A percentile compares a stretch with the other conserved stretches of the same genome.
Evolutionary conservation across 2,329 filamentous ascomycete species (phyloP).

Genomic region (Pseudovirgaria hyperparasitica): DNA sequence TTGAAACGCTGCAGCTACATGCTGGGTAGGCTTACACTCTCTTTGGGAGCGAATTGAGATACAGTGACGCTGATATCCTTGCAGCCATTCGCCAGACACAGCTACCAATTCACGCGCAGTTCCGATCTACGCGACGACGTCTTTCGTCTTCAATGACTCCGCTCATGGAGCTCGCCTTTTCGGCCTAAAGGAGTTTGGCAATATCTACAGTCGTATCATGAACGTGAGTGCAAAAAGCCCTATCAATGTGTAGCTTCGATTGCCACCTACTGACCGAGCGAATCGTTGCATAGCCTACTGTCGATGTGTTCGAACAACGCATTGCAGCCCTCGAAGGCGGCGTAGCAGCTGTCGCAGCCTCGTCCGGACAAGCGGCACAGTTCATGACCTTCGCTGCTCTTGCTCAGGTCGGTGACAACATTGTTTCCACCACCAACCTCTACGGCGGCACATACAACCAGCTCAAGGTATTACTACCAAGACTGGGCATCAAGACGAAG

Average conservation of each 20-base stretch:
- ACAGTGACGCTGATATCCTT: slow-evolving; percentile 2
- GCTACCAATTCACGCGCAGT: slow-evolving; percentile 80
- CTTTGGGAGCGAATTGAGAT: not conserved
- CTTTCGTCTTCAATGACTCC: slow-evolving; percentile 88
- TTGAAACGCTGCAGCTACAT: slow-evolving; percentile 39
- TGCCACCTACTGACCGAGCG: slow-evolving; percentile 3
- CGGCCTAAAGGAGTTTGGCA: slow-evolving; percentile 90
- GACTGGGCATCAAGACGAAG: slow-evolving; percentile 79
- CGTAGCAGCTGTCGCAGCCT: slow-evolving; percentile 68
- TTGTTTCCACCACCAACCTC: slow-evolving; percentile 77
- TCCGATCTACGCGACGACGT: slow-evolving; percentile 93
- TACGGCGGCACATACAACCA: slow-evolving; percentile 95
- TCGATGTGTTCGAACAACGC: slow-evolving; percentile 92
- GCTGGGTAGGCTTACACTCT: slow-evolving; percentile 24
- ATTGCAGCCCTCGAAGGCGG: slow-evolving; percentile 93
- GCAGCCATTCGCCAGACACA: slow-evolving; percentile 66
- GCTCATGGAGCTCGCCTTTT: slow-evolving; percentile 92
- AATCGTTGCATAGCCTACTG: slow-evolving; percentile 52
- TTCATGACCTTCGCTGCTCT: slow-evolving; percentile 81
- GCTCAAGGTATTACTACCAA: slow-evolving; percentile 79
- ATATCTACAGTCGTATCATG: slow-evolving; percentile 95
- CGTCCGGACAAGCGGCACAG: slow-evolving; percentile 82
- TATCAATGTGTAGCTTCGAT: not conserved
- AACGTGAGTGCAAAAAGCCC: slow-evolving; percentile 54
- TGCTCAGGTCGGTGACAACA: slow-evolving; percentile 84